These are phyloP conservation scores for Fomitiporia mediterranea DNA, from an alignment of 1,284 basidiomycete genomes.

Conservation along the genomic window DNA sequence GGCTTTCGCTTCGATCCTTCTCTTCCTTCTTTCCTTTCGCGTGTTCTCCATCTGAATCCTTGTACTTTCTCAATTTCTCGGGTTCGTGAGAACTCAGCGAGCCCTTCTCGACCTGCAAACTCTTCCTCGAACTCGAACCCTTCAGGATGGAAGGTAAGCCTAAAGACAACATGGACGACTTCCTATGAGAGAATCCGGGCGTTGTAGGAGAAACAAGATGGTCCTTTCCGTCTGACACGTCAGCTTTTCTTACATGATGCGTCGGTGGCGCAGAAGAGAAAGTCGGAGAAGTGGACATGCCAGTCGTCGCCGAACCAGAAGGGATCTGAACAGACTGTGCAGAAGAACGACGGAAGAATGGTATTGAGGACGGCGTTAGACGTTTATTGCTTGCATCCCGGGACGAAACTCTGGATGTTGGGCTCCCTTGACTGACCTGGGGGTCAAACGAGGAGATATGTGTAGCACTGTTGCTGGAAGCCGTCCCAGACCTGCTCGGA, in stretches of 20 bases:
- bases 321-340: conserved; percentile 75
- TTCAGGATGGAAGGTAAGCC: conserved; percentile 80
- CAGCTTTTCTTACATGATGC: conserved; percentile 37
- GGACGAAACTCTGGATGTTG: conserved; percentile 58
- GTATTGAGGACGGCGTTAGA: conserved; percentile 90
- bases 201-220: conserved; percentile 48
- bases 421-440: conserved; percentile 57
- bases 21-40: conserved; percentile 64
- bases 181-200: conserved; percentile 60
- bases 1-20: conserved; percentile 79
- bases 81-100: conserved; percentile 37
- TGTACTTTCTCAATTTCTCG: conserved; percentile 40
- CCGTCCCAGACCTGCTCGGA: conserved; percentile 61
- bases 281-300: conserved; percentile 46
- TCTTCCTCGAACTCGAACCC: conserved; percentile 75
- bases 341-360: conserved; percentile 91
- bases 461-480: conserved; percentile 66
- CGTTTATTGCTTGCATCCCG: conserved; percentile 63
- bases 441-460: conserved; percentile 45
- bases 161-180: conserved; percentile 70
- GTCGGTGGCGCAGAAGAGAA: conserved; percentile 36
- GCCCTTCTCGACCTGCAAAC: conserved; percentile 68
- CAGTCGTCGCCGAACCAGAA: conserved; percentile 34
- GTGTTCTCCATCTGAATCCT: conserved; percentile 46
- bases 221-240: conserved; percentile 34